Evolutionary conservation across 345 rosid species (phyloP).

Genomic region (thale cress (Arabidopsis thaliana)): TAIR10.1 NC_003076.8:18397001-18397500

Average conservation of each 20-base stretch:
- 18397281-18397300: slow-evolving; percentile 84
- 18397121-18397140: slow-evolving; percentile 85
- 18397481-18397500: slow-evolving; percentile 78
- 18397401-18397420: slow-evolving; percentile 94
- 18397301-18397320: slow-evolving; percentile 90
- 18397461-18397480: slow-evolving; percentile 84
- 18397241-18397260: slow-evolving; percentile 94
- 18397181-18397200: slow-evolving; percentile 90
- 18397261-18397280: slow-evolving; percentile 93
- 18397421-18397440: slow-evolving; percentile 92
- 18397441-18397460: slow-evolving; percentile 93
- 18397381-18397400: slow-evolving; percentile 74
- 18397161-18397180: slow-evolving; percentile 91
- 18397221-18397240: slow-evolving; percentile 96
- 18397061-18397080: background rate
- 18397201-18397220: slow-evolving; percentile 95
- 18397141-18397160: slow-evolving; percentile 90
- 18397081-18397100: slow-evolving; percentile 14
- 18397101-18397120: slow-evolving; percentile 98
- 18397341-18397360: slow-evolving; percentile 76
- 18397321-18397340: slow-evolving; percentile 71
- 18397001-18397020: background rate
- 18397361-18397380: slow-evolving; percentile 81
- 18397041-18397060: background rate
- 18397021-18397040: background rate